These are phyloP conservation scores for Pseudogymnoascus sp. DNA, from an alignment of 2,329 filamentous ascomycete genomes.

Conservation along the genomic window DNA sequence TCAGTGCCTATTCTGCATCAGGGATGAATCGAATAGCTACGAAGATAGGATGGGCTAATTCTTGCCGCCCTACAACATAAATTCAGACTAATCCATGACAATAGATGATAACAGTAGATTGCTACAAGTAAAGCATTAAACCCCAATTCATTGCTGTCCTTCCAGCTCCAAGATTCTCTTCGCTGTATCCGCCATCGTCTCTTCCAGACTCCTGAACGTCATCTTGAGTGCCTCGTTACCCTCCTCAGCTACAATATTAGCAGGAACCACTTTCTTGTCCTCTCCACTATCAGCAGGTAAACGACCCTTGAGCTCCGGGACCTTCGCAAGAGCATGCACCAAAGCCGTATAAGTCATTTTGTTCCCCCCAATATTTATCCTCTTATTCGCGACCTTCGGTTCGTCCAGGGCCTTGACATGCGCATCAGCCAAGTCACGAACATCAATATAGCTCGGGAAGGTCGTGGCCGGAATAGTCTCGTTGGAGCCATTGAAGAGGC, in stretches of 20 bases:
- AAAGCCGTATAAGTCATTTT: conserved; percentile 18
- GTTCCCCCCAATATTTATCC: conserved; percentile 14
- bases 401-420: conserved; percentile 24
- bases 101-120: background rate
- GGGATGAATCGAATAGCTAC: too few species aligned
- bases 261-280: conserved; percentile 16
- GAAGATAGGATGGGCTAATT: too few species aligned
- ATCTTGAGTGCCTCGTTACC: conserved; percentile 15
- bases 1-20: too few species aligned
- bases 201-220: conserved; percentile 15
- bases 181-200: conserved; percentile 19
- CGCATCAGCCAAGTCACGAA: conserved; percentile 24
- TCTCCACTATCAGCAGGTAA: conserved; percentile 24
- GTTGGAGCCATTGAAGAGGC: conserved; percentile 24
- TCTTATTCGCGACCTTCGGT: conserved; percentile 20
- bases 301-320: conserved; percentile 22
- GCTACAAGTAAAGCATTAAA: background rate
- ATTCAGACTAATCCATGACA: too few species aligned
- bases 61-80: too few species aligned
- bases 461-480: conserved; percentile 20
- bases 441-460: conserved; percentile 24
- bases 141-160: conserved; percentile 2
- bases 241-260: conserved; percentile 14
- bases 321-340: conserved; percentile 21
- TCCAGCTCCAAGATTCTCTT: conserved; percentile 18